These are phyloP conservation scores for Aspergillus caelatus DNA, from an alignment of 2,329 filamentous ascomycete genomes.

Conservation along the genomic window DNA sequence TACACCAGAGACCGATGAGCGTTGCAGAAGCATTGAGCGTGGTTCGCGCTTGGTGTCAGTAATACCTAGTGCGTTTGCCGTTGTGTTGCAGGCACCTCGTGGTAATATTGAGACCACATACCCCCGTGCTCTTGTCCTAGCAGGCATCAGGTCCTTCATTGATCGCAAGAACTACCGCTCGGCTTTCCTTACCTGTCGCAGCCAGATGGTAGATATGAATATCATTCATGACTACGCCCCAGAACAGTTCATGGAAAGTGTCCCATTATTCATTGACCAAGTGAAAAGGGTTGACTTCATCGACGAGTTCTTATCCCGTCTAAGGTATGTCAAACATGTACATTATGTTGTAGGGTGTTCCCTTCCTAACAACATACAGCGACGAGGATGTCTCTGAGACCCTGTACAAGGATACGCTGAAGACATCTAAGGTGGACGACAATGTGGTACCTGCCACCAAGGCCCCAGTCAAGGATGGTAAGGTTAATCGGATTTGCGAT, in stretches of 20 bases:
- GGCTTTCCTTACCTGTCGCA: constrained; percentile 86
- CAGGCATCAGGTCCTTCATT: constrained; percentile 81
- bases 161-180: constrained; percentile 77
- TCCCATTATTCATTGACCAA: constrained; percentile 79
- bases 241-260: constrained; percentile 76
- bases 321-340: constrained; percentile 59
- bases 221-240: constrained; percentile 94
- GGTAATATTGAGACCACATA: constrained; percentile 96
- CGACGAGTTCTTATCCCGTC: constrained; percentile 85
- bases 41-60: constrained; percentile 85
- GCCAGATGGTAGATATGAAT: constrained; percentile 96
- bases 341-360: background rate
- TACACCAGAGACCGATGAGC: constrained; percentile 87
- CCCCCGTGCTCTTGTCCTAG: constrained; percentile 87
- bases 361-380: constrained; percentile 42
- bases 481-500: constrained; percentile 88
- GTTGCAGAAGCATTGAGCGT: constrained; percentile 88
- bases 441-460: constrained; percentile 7
- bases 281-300: constrained; percentile 79
- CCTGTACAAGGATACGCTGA: constrained; percentile 87
- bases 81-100: constrained; percentile 92
- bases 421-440: constrained; percentile 39
- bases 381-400: constrained; percentile 92
- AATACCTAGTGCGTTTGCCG: constrained; percentile 81
- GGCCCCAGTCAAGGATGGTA: constrained; percentile 47